Percentiles rank a stretch among this genome's conserved stretches.
These are phyloP conservation scores for Arthrobotrys megalospora DNA, from an alignment of 2,329 filamentous ascomycete genomes.

Conservation along the genomic window DNA sequence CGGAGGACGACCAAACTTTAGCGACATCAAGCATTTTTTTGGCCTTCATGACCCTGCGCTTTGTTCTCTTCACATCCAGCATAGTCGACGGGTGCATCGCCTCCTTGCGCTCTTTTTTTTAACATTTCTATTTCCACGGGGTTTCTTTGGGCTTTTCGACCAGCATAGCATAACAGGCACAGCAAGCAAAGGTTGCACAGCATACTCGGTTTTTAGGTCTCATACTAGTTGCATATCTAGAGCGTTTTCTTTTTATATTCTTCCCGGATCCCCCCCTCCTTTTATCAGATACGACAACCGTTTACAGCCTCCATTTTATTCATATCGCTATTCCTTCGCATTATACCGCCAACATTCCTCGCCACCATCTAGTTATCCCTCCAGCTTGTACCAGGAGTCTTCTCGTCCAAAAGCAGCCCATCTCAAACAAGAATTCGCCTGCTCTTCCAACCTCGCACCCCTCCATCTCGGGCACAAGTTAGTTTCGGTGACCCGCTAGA, in stretches of 20 bases:
- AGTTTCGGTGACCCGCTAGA: conserved; percentile 17
- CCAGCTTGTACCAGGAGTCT: conserved; percentile 10
- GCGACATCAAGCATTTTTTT: conserved; percentile 49
- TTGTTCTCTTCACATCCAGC: conserved; percentile 55
- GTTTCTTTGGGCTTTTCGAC: conserved; percentile 58
- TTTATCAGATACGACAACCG: conserved; percentile 46
- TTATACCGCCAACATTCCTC: conserved; percentile 40
- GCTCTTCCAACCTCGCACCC: conserved; percentile 18
- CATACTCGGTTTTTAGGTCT: conserved; percentile 61
- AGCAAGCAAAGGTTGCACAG: conserved; percentile 59
- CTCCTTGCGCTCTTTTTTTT: conserved; percentile 57
- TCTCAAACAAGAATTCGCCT: conserved; percentile 23
- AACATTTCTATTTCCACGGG: conserved; percentile 28
- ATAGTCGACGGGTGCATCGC: conserved; percentile 60
- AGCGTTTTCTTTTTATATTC: conserved; percentile 53
- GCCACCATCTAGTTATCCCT: conserved; percentile 9
- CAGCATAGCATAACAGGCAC: conserved; percentile 61
- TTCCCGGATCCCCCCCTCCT: conserved; percentile 35
- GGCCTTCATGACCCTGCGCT: conserved; percentile 59
- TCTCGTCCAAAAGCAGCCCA: conserved; percentile 31
- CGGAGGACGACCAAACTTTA: conserved; percentile 48
- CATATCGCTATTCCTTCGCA: conserved; percentile 20
- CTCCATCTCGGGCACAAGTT: conserved; percentile 41
- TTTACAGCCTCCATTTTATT: conserved; percentile 43
- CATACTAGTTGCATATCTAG: conserved; percentile 61